Evolutionary conservation across 768 basidiomycete species (phyloP), one percentile per base, ranked within the genome.

Genomic region (Russula griseocarnosa): DNA sequence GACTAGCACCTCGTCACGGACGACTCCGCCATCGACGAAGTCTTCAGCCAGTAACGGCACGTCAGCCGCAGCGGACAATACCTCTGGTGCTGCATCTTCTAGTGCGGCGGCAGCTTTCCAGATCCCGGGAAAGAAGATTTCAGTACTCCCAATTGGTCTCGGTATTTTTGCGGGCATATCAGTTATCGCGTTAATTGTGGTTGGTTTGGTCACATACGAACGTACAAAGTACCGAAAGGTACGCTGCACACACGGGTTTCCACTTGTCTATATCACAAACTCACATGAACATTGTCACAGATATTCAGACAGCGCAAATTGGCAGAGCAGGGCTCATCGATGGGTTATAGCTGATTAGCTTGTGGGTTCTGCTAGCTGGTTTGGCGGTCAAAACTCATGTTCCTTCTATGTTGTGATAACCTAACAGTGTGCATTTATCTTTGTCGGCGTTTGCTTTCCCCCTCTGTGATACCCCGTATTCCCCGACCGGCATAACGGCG

Each of bases 211-310:
- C 67, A 92, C 91, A 7, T 92, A 86, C 71, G 92, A 95, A 79
- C 83, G 94, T 53, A 85, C 90, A 28, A 89, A 87, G 75, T 92
- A 92, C 72, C 86, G 91, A 78, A 89, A 85, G 81, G 91, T 90
- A 63, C 61, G 82, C 76, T 56, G 28, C 58, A 38, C 34, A 22
- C 52, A 40, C 16, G 38, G 9, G 28, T 3, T 57, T 28, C 28
- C 28, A 47, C 24, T 55, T 32, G 22, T 65, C 51, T n/a, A 49
- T 30, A 24, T 26, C 14, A 36, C 14, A 36, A 16, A 30, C 49
- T 62, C 46, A 64, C 32, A 20, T 16, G 36, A 32, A 32, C 26
- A 20, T 8, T 55, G 56, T 53, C 28, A n/a, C 40, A 62, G 64
- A 80, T 83, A 65, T 92, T 91, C 83, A 80, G 89, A 68, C 80